Evolutionary conservation across 2,329 filamentous ascomycete species (phyloP).

Genomic region (Calonectria multiphialidica): DNA sequence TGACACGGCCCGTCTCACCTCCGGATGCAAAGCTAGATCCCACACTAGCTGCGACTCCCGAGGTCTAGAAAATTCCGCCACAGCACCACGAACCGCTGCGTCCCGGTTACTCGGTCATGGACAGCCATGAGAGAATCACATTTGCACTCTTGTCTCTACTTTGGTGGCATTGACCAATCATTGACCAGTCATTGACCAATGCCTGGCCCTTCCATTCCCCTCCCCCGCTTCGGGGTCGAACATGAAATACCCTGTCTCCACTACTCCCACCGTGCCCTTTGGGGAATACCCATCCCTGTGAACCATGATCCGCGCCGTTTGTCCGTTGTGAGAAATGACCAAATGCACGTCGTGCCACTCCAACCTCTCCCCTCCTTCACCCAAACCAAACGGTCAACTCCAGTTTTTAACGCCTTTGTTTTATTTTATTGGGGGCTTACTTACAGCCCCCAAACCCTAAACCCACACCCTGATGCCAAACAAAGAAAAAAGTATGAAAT

Average conservation of each 20-base stretch:
- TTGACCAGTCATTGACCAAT: not conserved
- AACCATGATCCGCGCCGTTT: not conserved
- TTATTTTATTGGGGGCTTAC: too few species aligned
- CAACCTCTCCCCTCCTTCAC: too few species aligned
- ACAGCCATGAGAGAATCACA: not conserved
- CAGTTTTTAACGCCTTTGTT: too few species aligned
- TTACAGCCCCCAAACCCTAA: too few species aligned
- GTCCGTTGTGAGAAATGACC: too few species aligned
- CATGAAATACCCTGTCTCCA: not conserved
- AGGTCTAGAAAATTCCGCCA: slow-evolving; percentile 1
- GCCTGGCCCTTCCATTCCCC: too few species aligned
- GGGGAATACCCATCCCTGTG: not conserved
- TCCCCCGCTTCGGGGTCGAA: not conserved
- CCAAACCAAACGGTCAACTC: too few species aligned
- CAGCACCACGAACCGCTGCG: not conserved
- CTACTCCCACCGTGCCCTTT: not conserved
- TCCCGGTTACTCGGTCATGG: not conserved
- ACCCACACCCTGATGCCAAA: not conserved
- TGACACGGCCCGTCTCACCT: not conserved
- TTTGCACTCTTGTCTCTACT: not conserved
- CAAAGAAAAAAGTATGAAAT: not conserved
- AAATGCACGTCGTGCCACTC: too few species aligned
- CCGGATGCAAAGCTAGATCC: not conserved
- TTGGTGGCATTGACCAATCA: not conserved
- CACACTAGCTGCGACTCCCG: not conserved